phyloP scores from a whole-genome alignment of 139 green algal species.

The Coelastrella sp. region DNA sequence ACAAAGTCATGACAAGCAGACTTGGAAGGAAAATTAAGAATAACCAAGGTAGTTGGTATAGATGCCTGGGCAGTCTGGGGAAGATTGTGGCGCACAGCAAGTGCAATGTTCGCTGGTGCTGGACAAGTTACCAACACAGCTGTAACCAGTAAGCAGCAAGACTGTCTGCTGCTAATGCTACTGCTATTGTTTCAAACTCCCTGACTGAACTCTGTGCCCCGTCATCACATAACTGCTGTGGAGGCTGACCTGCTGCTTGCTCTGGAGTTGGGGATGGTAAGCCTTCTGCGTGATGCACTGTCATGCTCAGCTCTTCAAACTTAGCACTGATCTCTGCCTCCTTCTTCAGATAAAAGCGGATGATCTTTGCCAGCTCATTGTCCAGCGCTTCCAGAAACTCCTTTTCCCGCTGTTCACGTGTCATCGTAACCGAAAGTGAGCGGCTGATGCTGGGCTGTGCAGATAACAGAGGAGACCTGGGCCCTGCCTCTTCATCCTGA shows the following conservation, averaged over 20 bases:
- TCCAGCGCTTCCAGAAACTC: constrained; percentile 61
- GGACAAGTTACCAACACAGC: too few species aligned
- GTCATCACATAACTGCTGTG: background rate
- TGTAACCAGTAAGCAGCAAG: too few species aligned
- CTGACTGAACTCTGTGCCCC: too few species aligned
- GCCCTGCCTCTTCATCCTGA: constrained; percentile 39
- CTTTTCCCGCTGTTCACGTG: constrained; percentile 39
- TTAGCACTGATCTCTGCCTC: constrained; percentile 55
- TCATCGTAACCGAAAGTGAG: background rate
- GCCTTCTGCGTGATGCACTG: constrained; percentile 48
- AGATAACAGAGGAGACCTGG: constrained; percentile 14
- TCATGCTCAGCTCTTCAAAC: constrained; percentile 52
- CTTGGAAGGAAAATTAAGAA: background rate
- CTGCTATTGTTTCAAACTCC: too few species aligned
- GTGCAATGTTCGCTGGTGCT: too few species aligned
- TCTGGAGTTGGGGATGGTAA: constrained; percentile 10
- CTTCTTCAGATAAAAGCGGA: constrained; percentile 64
- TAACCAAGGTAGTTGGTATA: too few species aligned
- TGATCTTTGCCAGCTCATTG: constrained; percentile 58
- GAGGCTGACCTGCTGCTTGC: constrained; percentile 3
- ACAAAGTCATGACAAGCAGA: background rate
- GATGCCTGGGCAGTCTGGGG: too few species aligned
- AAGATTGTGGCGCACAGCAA: too few species aligned
- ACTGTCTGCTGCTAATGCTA: too few species aligned
- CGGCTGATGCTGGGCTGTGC: background rate